Evolutionary conservation across 2,329 filamentous ascomycete species (phyloP), one percentile per base, ranked within the genome.

Genomic region (Ophiostoma montium): DNA sequence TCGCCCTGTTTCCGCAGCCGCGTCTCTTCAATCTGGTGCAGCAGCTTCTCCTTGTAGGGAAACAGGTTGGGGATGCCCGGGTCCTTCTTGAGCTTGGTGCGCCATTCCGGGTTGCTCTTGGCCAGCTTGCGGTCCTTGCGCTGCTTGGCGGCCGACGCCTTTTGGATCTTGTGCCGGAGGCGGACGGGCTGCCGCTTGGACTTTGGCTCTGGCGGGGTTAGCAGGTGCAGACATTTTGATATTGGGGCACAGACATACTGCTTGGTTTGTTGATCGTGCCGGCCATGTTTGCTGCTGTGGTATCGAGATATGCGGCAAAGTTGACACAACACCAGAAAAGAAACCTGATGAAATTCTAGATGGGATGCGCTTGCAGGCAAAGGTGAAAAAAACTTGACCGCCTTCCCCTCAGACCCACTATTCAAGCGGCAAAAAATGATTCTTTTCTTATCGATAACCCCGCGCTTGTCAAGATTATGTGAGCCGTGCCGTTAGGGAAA

Each of bases 81-180:
- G 60, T 98, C 92, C 71, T 96, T 98, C 78, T 95, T 96, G 57
- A 95, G 65, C 65, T 88, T 86, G 52, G 87, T 89, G 58, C 85
- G 80, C 88, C 92, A 96, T 86, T 95, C 80, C 32, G 92, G 90
- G 65, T 95, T 95, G 78, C 94, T 88, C 72, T 95, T 96, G 50
- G 84, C 87, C 50, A 80, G 73, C 73, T 95, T 96, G 62, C 81
- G 83, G 54, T 80, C 71, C 68, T 98, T 98, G 63, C 82, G 80
- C 68, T 95, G 87, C 72, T 98, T 98, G 54, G 86, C 82, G 38
- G 78, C 78, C 48, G 89, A 86, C 19, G 85, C 82, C 69, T 98
- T 98, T 64, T 95, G 79, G 67, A 98, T 96, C 70, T 94, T 95
- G 72, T 95, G 82, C 57, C 90, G 82, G 61, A 98, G 76, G 53